Conservation (phyloP, 192 early-diverging fungal genomes). For the Coemansia sp. region DNA sequence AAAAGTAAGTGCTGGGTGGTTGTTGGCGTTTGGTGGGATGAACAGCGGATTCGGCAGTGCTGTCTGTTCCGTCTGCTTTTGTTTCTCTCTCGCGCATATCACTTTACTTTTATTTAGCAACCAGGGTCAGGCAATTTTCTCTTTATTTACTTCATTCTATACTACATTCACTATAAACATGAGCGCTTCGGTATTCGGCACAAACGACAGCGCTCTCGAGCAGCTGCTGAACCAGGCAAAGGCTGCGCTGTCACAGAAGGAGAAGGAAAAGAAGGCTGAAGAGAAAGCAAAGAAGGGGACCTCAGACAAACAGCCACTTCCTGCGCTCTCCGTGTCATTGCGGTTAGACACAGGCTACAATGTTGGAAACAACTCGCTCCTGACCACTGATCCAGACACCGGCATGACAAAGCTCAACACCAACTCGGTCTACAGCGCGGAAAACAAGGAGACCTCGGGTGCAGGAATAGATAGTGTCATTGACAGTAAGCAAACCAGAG, state of each 20-base stretch:
- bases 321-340: constrained; percentile 24
- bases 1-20: no score
- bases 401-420: constrained; percentile 27
- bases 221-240: constrained; percentile 41
- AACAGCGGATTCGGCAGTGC: no score
- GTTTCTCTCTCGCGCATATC: no score
- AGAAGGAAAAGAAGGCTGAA: constrained; percentile 5
- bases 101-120: no score
- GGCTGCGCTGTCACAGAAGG: constrained; percentile 9
- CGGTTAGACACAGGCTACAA: constrained; percentile 13
- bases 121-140: no score
- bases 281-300: not conserved
- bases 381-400: constrained; percentile 15
- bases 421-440: not conserved
- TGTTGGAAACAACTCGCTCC: not conserved
- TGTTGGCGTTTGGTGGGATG: no score
- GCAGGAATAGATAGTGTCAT: constrained; percentile 1
- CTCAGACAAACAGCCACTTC: not conserved
- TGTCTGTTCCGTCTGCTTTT: no score
- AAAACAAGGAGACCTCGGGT: not conserved
- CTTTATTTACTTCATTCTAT: no score
- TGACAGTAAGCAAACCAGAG: constrained; percentile 1
- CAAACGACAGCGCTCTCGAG: constrained; percentile 30
- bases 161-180: no score
- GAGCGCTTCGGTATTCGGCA: not conserved